Evolutionary conservation across 1,139 yeast species (phyloP).

Genomic region (Saccharomyces hybrid): DNA sequence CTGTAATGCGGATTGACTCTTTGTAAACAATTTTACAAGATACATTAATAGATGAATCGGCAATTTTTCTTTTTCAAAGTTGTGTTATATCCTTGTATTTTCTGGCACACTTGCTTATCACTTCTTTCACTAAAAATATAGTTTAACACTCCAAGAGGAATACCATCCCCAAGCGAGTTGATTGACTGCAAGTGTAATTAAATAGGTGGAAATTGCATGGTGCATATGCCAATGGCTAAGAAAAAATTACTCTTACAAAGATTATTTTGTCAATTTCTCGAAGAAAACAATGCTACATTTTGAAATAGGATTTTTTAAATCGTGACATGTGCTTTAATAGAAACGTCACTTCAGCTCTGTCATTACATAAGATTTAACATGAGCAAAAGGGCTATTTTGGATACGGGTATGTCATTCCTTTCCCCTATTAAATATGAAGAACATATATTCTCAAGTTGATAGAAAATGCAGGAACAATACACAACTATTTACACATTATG

Average conservation of each 20-base stretch:
- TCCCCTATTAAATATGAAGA: not conserved
- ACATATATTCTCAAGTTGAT: not conserved
- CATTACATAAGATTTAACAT: not conserved
- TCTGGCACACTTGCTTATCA: too few relatives aligned
- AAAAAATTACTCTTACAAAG: not conserved
- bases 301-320: not conserved
- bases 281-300: not conserved
- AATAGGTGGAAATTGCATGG: not conserved
- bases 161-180: too few relatives aligned
- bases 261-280: not conserved
- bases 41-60: too few relatives aligned
- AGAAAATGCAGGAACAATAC: not conserved
- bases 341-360: not conserved
- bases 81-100: too few relatives aligned
- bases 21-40: too few relatives aligned
- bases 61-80: too few relatives aligned
- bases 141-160: too few relatives aligned
- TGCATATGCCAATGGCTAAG: not conserved
- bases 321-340: not conserved
- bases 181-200: not conserved
- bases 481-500: conserved; percentile 49
- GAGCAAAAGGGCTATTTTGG: not conserved
- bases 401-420: conserved; percentile 7
- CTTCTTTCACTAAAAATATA: too few relatives aligned
- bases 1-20: too few relatives aligned